Conservation (phyloP, 768 basidiomycete genomes). For the Mycena metata region DNA sequence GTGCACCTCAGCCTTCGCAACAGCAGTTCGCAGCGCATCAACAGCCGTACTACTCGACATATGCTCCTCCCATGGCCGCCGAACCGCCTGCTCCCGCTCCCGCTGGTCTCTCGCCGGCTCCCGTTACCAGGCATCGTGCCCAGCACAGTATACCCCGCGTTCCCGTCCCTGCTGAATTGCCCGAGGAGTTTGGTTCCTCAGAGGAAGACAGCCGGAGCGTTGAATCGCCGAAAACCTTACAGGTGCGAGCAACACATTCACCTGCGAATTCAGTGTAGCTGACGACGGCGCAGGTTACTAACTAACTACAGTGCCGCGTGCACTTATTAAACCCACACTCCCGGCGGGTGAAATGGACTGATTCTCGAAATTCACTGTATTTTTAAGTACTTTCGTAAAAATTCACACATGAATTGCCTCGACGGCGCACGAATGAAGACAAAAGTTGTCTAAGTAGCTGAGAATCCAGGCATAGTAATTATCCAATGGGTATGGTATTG, state of each 20-base stretch:
- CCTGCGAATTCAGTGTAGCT: background rate
- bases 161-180: constrained; percentile 29
- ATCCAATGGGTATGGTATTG: too few species aligned
- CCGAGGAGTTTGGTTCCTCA: constrained; percentile 32
- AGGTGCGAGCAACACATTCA: constrained; percentile 1
- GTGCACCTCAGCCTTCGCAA: background rate
- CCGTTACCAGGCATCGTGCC: constrained; percentile 6
- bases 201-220: constrained; percentile 19
- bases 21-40: background rate
- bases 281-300: constrained; percentile 25
- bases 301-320: constrained; percentile 11
- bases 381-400: constrained; percentile 18
- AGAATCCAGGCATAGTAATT: too few species aligned
- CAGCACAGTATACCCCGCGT: constrained; percentile 34
- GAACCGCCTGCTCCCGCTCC: background rate
- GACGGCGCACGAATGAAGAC: too few species aligned
- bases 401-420: background rate
- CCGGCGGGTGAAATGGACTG: constrained; percentile 29
- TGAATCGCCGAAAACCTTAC: constrained; percentile 33
- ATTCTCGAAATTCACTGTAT: constrained; percentile 14
- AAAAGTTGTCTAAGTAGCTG: too few species aligned
- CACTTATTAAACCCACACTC: constrained; percentile 14
- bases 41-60: constrained; percentile 22
- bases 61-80: constrained; percentile 32
- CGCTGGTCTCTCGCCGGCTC: background rate